Evolutionary conservation across 2,329 filamentous ascomycete genomes (phyloP).

Genomic region (Venturia aucupariae): DNA sequence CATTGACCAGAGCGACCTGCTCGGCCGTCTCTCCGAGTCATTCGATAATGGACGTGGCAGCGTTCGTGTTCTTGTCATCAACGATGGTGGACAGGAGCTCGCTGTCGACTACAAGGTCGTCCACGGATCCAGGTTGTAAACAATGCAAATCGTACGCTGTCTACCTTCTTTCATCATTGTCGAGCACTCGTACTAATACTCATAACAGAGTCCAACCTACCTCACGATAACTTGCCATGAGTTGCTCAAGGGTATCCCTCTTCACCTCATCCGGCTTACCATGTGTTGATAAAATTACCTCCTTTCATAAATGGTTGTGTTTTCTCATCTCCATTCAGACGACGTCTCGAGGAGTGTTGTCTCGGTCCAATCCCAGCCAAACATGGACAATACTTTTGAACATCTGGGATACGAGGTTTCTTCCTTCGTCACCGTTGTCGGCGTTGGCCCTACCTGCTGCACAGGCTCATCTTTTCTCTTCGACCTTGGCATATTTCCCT

Average conservation of each 20-base stretch:
- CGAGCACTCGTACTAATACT: not conserved
- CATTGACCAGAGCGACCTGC: slow-evolving; percentile 89
- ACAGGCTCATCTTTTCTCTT: not conserved
- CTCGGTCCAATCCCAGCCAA: not conserved
- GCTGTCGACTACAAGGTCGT: slow-evolving; percentile 99
- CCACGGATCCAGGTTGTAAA: slow-evolving; percentile 62
- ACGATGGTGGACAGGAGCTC: slow-evolving; percentile 85
- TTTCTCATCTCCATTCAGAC: slow-evolving; percentile 7
- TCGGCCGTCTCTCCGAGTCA: slow-evolving; percentile 66
- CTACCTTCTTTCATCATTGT: not conserved
- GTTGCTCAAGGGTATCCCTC: not conserved
- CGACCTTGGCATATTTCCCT: slow-evolving; percentile 1
- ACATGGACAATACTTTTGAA: not conserved
- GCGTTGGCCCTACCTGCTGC: not conserved
- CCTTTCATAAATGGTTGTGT: slow-evolving; percentile 14
- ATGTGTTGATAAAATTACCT: slow-evolving; percentile 29
- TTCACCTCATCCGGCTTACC: slow-evolving; percentile 10
- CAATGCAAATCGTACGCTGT: not conserved
- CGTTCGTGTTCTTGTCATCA: slow-evolving; percentile 92
- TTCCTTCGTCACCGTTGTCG: not conserved
- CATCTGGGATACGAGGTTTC: not conserved
- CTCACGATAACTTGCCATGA: not conserved
- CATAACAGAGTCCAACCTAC: not conserved
- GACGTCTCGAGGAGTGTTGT: not conserved
- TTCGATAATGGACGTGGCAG: slow-evolving; percentile 90